A percentile compares a stretch with the other conserved stretches of the same genome.
These are phyloP conservation scores for Fusarium sp. DNA, from an alignment of 2,329 filamentous ascomycete species.

Conservation along the genomic window DNA sequence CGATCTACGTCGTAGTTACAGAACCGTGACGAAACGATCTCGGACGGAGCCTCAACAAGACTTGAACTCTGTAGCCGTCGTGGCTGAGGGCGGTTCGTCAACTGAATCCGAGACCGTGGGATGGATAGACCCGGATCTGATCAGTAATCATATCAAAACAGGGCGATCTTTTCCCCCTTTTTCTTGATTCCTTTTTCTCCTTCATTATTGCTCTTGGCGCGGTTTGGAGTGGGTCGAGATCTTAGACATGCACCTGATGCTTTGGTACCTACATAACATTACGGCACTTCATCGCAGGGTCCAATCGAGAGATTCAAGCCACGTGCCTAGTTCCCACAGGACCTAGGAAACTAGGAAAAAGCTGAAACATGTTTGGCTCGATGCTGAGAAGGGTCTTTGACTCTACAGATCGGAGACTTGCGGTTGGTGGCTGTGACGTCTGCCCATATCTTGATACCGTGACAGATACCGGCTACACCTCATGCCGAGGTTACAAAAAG, in stretches of 20 bases:
- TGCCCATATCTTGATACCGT: background rate
- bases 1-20: background rate
- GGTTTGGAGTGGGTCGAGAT: background rate
- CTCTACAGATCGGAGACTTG: background rate
- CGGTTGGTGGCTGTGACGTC: background rate
- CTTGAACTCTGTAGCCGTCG: background rate
- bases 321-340: background rate
- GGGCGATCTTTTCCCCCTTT: background rate
- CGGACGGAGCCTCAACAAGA: background rate
- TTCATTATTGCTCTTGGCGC: background rate
- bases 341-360: background rate
- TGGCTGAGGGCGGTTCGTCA: background rate
- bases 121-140: background rate
- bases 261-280: background rate
- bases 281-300: background rate
- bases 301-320: background rate
- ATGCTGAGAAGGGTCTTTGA: background rate
- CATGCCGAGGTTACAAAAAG: background rate
- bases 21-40: background rate
- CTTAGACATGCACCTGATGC: background rate
- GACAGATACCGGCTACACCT: background rate
- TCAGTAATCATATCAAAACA: conserved; percentile 8
- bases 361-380: background rate
- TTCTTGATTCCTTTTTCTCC: background rate
- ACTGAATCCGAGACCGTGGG: background rate